Conservation (phyloP, 345 rosid genomes). For the Syzygium aqueum region DNA sequence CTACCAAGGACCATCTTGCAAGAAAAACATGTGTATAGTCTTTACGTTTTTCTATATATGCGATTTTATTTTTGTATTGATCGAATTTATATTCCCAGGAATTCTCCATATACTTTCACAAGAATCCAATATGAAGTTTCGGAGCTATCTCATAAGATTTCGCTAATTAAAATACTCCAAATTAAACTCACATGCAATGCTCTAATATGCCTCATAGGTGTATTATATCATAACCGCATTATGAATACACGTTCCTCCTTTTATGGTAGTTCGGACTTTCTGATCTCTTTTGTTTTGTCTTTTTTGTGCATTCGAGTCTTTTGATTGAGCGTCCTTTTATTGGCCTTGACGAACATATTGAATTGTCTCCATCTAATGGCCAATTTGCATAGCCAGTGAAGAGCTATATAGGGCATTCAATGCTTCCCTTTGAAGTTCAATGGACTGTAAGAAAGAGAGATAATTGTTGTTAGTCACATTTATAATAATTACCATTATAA, state of each 20-base stretch:
- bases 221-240: too few relatives aligned
- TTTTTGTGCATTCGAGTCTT: neutral
- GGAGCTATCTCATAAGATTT: neutral
- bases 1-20: neutral
- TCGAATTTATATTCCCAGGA: too few relatives aligned
- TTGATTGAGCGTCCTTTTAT: neutral
- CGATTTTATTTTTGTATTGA: neutral
- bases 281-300: neutral
- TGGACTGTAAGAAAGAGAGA: neutral
- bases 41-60: neutral
- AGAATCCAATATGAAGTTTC: too few relatives aligned
- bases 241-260: neutral
- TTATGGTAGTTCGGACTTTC: neutral
- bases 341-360: neutral
- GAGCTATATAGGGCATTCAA: neutral
- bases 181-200: neutral
- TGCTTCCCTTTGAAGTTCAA: neutral
- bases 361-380: neutral
- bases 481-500: too few relatives aligned
- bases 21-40: neutral
- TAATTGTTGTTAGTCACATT: neutral
- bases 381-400: neutral
- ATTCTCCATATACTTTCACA: too few relatives aligned
- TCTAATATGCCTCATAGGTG: neutral
- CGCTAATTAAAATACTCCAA: neutral